Evolutionary conservation across 1,284 basidiomycete species (phyloP), one percentile per base, ranked within the genome.

Genomic region (Amylostereum chailletii): DNA sequence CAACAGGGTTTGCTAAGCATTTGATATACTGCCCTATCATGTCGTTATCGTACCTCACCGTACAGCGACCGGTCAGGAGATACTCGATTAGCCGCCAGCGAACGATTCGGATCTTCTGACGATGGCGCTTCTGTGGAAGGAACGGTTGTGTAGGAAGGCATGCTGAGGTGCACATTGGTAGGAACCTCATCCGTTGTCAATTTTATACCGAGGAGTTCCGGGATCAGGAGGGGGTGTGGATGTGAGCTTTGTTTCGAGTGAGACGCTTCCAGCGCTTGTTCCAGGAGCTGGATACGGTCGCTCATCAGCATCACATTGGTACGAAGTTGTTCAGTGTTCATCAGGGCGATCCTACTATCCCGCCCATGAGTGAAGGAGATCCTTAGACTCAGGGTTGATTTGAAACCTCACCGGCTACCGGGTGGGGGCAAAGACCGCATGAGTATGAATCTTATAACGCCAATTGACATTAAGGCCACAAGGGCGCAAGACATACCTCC

Each of bases 291-390:
- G 51, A 87, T 80, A 9, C 84, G 76, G 7, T 74, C 70, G 56
- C 76, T 74, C 67, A 86, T 76, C 46, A 68, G 66, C 32, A 77
- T 64, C 53, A 86, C 82, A 50, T 78, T 76, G 36, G 72, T 72
- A 64, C 86, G 83, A 3, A 88, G 72, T 51, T 86, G 81, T 58
- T 84, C 83, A 5, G 84, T 87, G 36, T 81, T 83, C 3, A 83
- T 82, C 39, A 86, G 71, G 38, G 86, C 19, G 19, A 19, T 19
- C 19, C 19, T 19, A 19, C 19, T 1, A 19, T 19, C 19, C 19
- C 19, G 19, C 19, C 19, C 19, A 19, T 19, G 19, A 19, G 19
- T 19, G 19, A 1, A 19, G 19, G 19, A 19, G 19, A 19, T 19
- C 1, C 19, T 81, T 55, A 84, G 84, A 34, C 81, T 80, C 5